Base-by-base conservation (phyloP, 805 yeast species). In the Clavispora phyllophila region DNA sequence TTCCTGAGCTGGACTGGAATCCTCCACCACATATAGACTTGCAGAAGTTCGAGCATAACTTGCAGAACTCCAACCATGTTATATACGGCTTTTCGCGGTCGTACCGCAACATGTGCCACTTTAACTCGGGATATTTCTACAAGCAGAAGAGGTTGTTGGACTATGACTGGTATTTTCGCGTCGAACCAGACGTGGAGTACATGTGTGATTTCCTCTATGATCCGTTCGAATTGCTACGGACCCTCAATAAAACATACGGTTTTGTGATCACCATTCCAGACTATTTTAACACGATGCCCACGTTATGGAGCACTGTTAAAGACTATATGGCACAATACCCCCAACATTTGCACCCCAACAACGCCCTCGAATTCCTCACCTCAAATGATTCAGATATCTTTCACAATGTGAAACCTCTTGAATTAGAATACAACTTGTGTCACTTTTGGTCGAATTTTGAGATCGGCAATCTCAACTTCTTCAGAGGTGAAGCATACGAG, bases 371-470 rank as follows among this genome's bases (percentile, higher is more conserved):
- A 18, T 77, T 76, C 48, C 55, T 79, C 42, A 74, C 81, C 4
- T 55, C 72, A 9, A 58, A 58, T 40, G 78, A 76, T 47, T 45
- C 61, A 2, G 62, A 61, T 8, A 48, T 66, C 9, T 46, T 44
- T 29, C 45, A 41, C 45, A 25, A 40, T 29, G 39, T 44, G 9
- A 39, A 23, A 19, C 41, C 48, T 13, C 32, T 24, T 18, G 40
- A 40, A 31, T 40, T 53, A 5, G 34, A 42, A n/a, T 87, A 81
- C 62, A 86, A 85, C 56, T 57, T 76, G 54, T 86, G 95, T 57
- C 95, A 87, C 60, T 87, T 82, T 55, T 79, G 84, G 84, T 75
- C 83, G 19, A 79, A 79, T 55, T 79, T 79, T 50, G 85, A 79
- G 51, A 69, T 79, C 34, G 80, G 68, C 2, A 75, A 74, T 53